A percentile compares a stretch with the other conserved stretches of the same genome.
phyloP scores from a whole-genome alignment of 768 basidiomycete genomes.

The Termitomyces sp. region DNA sequence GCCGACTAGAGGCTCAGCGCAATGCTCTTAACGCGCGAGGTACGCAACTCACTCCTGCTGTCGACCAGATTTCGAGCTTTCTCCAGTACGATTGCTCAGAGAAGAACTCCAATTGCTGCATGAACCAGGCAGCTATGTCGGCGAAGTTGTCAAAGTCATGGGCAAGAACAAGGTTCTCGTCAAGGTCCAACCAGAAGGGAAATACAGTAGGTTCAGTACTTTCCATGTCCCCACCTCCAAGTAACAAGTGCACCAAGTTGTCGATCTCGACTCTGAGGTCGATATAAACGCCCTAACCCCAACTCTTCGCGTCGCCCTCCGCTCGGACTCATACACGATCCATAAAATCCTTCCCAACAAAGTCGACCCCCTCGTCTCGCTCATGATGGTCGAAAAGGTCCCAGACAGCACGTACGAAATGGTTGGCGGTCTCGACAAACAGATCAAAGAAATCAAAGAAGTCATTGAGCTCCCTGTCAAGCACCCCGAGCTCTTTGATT shows the following conservation, averaged over 20 bases:
- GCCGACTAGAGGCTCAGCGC: constrained; percentile 92
- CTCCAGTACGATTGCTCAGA: constrained; percentile 74
- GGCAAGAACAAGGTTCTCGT: constrained; percentile 98
- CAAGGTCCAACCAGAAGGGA: constrained; percentile 97
- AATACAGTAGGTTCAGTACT: constrained; percentile 76
- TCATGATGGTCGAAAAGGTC: constrained; percentile 99
- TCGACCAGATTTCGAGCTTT: background rate
- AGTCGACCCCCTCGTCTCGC: constrained; percentile 94
- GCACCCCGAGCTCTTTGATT: constrained; percentile 94
- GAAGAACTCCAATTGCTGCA: constrained; percentile 70
- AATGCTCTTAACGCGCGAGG: constrained; percentile 97
- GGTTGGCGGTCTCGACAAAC: constrained; percentile 93
- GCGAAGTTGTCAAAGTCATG: constrained; percentile 98
- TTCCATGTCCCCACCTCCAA: no score
- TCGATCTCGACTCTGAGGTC: constrained; percentile 88
- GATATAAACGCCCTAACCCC: constrained; percentile 76
- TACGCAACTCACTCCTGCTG: constrained; percentile 21
- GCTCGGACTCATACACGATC: constrained; percentile 93
- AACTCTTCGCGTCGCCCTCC: constrained; percentile 88
- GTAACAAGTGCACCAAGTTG: constrained; percentile 48
- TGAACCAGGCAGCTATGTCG: constrained; percentile 96
- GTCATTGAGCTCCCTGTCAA: constrained; percentile 98
- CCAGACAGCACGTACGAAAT: constrained; percentile 99
- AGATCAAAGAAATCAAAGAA: constrained; percentile 96
- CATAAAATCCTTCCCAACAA: constrained; percentile 98